Conservation (phyloP, 163 green algal genomes). For the Chlorella variabilis region DNA sequence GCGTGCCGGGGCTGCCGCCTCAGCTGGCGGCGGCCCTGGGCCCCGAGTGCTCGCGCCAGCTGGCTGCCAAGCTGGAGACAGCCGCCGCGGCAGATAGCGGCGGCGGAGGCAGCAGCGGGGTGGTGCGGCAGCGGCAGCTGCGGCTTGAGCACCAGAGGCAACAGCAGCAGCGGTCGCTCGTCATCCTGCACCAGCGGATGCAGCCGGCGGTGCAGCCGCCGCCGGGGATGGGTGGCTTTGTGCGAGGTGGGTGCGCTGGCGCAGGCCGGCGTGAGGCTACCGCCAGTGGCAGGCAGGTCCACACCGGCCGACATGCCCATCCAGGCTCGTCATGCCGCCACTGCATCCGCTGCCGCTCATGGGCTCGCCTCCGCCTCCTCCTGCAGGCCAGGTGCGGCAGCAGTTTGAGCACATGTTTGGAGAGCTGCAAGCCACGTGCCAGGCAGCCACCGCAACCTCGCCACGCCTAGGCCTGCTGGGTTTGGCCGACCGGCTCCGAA, state of each 20-base stretch:
- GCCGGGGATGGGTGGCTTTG: neutral
- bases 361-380: too few species aligned
- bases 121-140: neutral
- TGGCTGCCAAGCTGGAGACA: neutral
- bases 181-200: constrained; percentile 21
- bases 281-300: too few species aligned
- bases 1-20: neutral
- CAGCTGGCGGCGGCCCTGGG: neutral
- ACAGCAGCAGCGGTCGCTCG: neutral
- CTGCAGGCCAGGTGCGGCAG: constrained; percentile 23
- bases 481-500: too few species aligned
- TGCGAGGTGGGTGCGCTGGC: constrained; percentile 10
- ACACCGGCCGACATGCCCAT: too few species aligned
- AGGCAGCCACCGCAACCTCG: neutral
- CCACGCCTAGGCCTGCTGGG: too few species aligned
- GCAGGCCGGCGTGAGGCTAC: too few species aligned
- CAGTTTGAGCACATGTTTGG: constrained; percentile 27
- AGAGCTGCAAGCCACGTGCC: constrained; percentile 3
- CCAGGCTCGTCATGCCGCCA: too few species aligned
- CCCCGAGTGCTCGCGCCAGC: neutral
- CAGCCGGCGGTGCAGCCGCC: constrained; percentile 11
- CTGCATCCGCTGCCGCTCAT: too few species aligned
- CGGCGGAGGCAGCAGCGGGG: neutral
- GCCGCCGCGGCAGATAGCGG: neutral
- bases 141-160: too few species aligned